Evolutionary conservation across 164 flowering plant genomes (phyloP).

Genomic region (Warburgia ugandensis): DNA sequence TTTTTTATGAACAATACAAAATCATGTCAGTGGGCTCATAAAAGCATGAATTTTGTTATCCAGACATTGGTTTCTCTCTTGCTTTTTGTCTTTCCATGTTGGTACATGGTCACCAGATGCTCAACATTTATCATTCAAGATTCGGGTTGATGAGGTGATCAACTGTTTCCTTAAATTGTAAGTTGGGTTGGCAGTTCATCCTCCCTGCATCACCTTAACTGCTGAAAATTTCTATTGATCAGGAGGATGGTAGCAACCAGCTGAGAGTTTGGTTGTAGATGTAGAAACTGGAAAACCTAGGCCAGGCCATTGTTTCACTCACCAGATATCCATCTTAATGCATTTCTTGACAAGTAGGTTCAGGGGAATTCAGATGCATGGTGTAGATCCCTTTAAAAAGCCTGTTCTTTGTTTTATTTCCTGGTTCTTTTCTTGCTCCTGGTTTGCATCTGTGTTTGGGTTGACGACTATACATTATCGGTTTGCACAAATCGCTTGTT

Average conservation of each 20-base stretch:
- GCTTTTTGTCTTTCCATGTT: constrained; percentile 10
- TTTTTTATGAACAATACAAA: too few relatives aligned
- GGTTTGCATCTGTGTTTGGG: constrained; percentile 65
- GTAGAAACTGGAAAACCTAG: constrained; percentile 66
- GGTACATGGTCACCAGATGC: constrained; percentile 68
- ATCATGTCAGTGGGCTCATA: too few relatives aligned
- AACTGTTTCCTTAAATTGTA: constrained; percentile 7
- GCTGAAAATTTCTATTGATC: constrained; percentile 12
- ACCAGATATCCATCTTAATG: constrained; percentile 59
- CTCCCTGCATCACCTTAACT: too few relatives aligned
- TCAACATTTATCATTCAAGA: constrained; percentile 58
- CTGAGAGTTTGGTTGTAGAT: constrained; percentile 81
- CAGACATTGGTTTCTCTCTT: too few relatives aligned
- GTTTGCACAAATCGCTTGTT: constrained; percentile 72
- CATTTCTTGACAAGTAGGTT: constrained; percentile 77
- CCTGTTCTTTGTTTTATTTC: background rate
- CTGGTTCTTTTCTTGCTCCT: constrained; percentile 5
- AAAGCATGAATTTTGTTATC: too few relatives aligned
- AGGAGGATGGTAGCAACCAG: constrained; percentile 55
- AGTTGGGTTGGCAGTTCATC: too few relatives aligned
- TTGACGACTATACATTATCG: constrained; percentile 61
- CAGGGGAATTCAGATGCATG: too few relatives aligned
- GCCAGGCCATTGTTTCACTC: constrained; percentile 70
- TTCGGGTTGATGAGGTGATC: constrained; percentile 67
- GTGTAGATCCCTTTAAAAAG: too few relatives aligned